Base-by-base conservation (phyloP, 2,329 filamentous ascomycete species). In the Aschersonia sp. region DNA sequence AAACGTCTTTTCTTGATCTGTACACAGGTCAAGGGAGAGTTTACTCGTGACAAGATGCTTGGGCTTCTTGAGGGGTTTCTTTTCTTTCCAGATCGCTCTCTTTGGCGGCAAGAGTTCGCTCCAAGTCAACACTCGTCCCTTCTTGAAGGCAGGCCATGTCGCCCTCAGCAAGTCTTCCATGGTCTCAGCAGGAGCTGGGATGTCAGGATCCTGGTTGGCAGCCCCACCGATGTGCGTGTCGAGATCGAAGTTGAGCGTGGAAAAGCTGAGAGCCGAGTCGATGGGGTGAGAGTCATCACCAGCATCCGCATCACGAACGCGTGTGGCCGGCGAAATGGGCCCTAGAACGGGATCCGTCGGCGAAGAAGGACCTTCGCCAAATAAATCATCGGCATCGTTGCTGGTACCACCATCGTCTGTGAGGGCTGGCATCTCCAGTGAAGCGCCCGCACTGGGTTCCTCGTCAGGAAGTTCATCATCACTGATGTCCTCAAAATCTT, bases 391-490 rank as follows among this genome's bases (percentile, higher is more conserved):
- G 35, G 70, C 71, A 51, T 78, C 75, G 56, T 79, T 71, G 50
- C 72, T 79, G 3, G 73, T 75, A 45, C 73, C 75, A 43, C 73
- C 73, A 56, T 82, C 78, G 52, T 82, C 78, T 2, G 72, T 76
- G 31, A 78, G 58, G 9, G 68, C 71, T 1, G 75, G 74, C n/a
- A 72, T 60, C 48, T 78, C 71, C 44, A 66, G 60, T 11, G 68
- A 71, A 12, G 61, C 58, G 46, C 60, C 63, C 5, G 60, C 63
- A 9, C 63, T 64, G 31, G 63, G 65, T 48, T 81, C 87, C 53
- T 92, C 87, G 6, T 92, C 87, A 9, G 87, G 84, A 6, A 95
- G 73, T 53, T 96, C 89, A 60, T 94, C 88, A 61, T 97, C 90
- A 54, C 84, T 84, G 52, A 97, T 89, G 59, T 95, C 87, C 60